Base-by-base conservation (phyloP, 345 rosid species). In the Euphorbia peplus region DNA sequence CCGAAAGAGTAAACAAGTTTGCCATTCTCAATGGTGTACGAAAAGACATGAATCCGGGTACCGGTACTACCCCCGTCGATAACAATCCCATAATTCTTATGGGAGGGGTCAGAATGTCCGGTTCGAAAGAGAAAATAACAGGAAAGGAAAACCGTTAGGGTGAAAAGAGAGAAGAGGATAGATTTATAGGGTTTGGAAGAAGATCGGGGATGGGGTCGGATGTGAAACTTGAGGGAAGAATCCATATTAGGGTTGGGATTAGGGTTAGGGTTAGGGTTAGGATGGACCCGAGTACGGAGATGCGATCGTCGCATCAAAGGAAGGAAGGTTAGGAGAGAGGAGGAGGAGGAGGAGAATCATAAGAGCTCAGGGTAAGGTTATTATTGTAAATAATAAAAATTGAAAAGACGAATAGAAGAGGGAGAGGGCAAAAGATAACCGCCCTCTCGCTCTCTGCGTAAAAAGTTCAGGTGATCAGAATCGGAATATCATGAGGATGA, bases 51-150 rank as follows among this genome's bases (percentile, higher is more conserved):
- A 37, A 85, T 70, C 68, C 98, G 82, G 35, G 92, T 84, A 42
- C 98, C 98, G 3, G 98, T 88, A 47, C 98, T 92, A 46, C 98
- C 98, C 4, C 96, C 98, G 48, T 92, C 98, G 50, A 92, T 76
- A 15, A 92, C 69, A 68, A 88, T 71, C 32, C 84, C 76, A 76
- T 83, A 87, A 25, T 55, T 66, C 14, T 26, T 60, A 47, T 16
- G 52, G 10, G 15, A 29, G 2, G 9, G 8, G 35, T 26, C 15
- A 10, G 55, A 39, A 18, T 48, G 64, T 51, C 42, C 64, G 46
- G 26, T 68, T 9, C 1, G 60, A 15, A 81, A 61, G 71, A 73
- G 24, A 46, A 76, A 83, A 78, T 66, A 77, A 11, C 67, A 68
- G 13, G 70, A 67, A 0, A 71, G 7, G 3, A 83, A 8, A 9